These are phyloP conservation scores for Ophiostoma populinum DNA, from an alignment of 2,329 filamentous ascomycete species.

Conservation along the genomic window DNA sequence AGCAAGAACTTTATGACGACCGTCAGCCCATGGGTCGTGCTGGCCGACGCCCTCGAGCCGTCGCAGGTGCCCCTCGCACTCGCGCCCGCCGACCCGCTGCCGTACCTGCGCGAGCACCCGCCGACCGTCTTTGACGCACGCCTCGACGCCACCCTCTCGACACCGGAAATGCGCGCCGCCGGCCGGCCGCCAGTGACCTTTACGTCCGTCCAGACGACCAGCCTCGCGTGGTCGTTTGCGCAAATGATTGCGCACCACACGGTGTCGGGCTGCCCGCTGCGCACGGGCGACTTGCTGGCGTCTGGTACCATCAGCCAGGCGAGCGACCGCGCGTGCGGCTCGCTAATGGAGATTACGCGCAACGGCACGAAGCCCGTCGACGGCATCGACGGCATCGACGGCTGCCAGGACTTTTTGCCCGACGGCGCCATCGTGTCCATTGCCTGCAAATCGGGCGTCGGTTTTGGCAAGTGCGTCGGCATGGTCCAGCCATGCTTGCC, in stretches of 20 bases:
- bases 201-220: conserved; percentile 28
- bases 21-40: conserved; percentile 64
- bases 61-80: conserved; percentile 19
- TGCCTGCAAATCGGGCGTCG: conserved; percentile 20
- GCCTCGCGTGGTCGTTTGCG: conserved; percentile 61
- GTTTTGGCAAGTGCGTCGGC: conserved; percentile 24
- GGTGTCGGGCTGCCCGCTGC: conserved; percentile 58
- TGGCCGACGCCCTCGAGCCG: conserved; percentile 56
- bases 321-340: conserved; percentile 19
- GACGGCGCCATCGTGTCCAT: conserved; percentile 27
- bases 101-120: conserved; percentile 37
- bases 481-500: conserved; percentile 10
- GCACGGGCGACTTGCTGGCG: conserved; percentile 57
- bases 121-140: conserved; percentile 19
- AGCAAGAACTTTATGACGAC: conserved; percentile 69
- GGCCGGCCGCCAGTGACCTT: not conserved
- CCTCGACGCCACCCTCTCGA: conserved; percentile 6
- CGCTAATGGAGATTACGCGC: conserved; percentile 27
- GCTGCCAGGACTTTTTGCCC: conserved; percentile 24
- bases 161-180: too few relatives aligned
- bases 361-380: conserved; percentile 24
- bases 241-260: conserved; percentile 76
- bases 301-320: conserved; percentile 54
- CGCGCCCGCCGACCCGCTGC: conserved; percentile 19
- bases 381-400: conserved; percentile 23